Conservation (phyloP, 192 early-diverging fungal genomes). For the Podila clonocystis region DNA sequence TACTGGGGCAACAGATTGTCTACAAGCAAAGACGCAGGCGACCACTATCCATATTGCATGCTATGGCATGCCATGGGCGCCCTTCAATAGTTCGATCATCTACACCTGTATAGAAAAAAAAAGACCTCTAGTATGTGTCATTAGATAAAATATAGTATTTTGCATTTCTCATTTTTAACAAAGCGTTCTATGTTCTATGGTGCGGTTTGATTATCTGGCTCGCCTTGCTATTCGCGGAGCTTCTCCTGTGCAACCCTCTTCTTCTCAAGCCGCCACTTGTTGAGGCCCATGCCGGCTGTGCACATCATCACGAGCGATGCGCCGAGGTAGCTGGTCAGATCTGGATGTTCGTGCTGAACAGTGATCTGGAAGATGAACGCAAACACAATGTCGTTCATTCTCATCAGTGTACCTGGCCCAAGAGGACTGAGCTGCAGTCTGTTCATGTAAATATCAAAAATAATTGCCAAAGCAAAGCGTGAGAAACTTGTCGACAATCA, state of each 20-base stretch:
- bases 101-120: no score
- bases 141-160: no score
- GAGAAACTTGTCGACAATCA: background rate
- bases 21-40: no score
- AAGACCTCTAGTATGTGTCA: no score
- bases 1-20: no score
- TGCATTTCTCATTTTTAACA: no score
- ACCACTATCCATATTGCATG: no score
- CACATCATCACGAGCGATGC: constrained; percentile 69
- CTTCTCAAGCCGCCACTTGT: constrained; percentile 63
- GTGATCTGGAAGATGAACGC: constrained; percentile 78
- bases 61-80: no score
- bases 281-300: constrained; percentile 69
- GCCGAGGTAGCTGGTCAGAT: constrained; percentile 63
- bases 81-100: no score
- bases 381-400: constrained; percentile 85
- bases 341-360: constrained; percentile 74
- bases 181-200: no score
- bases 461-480: background rate
- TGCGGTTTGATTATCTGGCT: background rate
- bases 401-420: constrained; percentile 81
- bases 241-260: constrained; percentile 12
- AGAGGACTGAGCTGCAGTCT: constrained; percentile 77
- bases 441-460: background rate
- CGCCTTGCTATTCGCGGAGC: background rate